phyloP scores from a whole-genome alignment of 345 rosid genomes.

The Salix viminalis region DNA sequence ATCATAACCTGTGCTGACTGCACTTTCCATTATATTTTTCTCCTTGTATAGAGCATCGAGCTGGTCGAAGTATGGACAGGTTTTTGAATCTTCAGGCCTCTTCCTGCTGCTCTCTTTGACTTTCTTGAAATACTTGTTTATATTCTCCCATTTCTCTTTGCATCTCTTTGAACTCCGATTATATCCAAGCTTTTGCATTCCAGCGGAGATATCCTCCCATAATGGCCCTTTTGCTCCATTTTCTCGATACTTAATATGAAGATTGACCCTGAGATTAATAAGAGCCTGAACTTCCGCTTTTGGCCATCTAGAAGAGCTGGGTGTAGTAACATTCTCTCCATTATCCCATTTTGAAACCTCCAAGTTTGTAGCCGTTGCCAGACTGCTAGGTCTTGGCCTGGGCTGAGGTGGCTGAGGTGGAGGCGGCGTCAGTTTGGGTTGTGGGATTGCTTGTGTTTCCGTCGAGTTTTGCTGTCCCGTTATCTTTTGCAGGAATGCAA shows the following conservation, averaged over 20 bases:
- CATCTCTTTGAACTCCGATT: constrained; percentile 76
- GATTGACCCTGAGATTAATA: constrained; percentile 51
- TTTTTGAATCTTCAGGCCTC: constrained; percentile 69
- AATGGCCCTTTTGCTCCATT: constrained; percentile 70
- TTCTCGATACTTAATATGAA: constrained; percentile 58
- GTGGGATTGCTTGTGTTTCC: constrained; percentile 2
- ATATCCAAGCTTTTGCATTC: constrained; percentile 65
- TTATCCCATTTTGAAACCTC: constrained; percentile 8
- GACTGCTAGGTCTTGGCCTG: background rate
- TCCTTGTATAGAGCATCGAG: constrained; percentile 35
- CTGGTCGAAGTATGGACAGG: constrained; percentile 79
- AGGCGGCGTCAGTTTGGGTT: background rate
- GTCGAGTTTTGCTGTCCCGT: constrained; percentile 35
- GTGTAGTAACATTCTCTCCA: constrained; percentile 21
- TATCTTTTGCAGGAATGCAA: constrained; percentile 70
- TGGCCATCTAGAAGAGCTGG: constrained; percentile 81
- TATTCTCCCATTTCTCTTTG: constrained; percentile 97
- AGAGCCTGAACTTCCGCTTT: constrained; percentile 72
- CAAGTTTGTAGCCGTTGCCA: background rate
- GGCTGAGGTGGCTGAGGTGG: background rate
- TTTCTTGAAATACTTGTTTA: constrained; percentile 92
- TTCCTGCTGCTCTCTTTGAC: constrained; percentile 72
- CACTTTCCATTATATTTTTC: constrained; percentile 5
- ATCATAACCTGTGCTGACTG: constrained; percentile 2
- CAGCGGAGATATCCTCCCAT: constrained; percentile 82